Evolutionary conservation across 169 alveolate species (phyloP).

Genomic region (Plasmodium vinckei): DNA sequence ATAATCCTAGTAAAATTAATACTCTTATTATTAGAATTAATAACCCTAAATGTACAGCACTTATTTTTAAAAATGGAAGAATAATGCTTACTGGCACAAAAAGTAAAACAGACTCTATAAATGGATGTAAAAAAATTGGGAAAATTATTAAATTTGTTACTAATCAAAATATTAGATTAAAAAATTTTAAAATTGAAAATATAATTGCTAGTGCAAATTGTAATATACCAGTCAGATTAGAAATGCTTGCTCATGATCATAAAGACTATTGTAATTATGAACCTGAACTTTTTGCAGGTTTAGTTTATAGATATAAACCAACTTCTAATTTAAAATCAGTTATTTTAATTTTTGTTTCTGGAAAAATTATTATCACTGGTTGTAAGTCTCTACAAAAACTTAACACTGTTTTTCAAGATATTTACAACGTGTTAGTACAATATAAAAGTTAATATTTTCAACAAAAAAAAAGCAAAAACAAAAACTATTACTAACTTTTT

Average conservation of each 20-base stretch:
- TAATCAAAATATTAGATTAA: slow-evolving; percentile 87
- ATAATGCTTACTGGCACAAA: slow-evolving; percentile 98
- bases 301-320: slow-evolving; percentile 82
- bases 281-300: slow-evolving; percentile 99
- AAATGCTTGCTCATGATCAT: slow-evolving; percentile 94
- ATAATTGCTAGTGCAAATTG: slow-evolving; percentile 98
- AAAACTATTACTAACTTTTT: no score
- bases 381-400: slow-evolving; percentile 95
- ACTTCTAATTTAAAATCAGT: slow-evolving; percentile 92
- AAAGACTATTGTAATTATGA: slow-evolving; percentile 94
- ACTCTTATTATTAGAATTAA: slow-evolving; percentile 97
- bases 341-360: slow-evolving; percentile 97
- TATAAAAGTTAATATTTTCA: slow-evolving; percentile 84
- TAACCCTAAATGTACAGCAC: slow-evolving; percentile 97
- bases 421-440: slow-evolving; percentile 91
- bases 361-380: slow-evolving; percentile 99
- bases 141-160: slow-evolving; percentile 94
- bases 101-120: slow-evolving; percentile 91
- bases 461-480: neutral
- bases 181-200: slow-evolving; percentile 96
- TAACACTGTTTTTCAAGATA: slow-evolving; percentile 90
- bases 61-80: slow-evolving; percentile 96
- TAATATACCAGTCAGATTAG: slow-evolving; percentile 97
- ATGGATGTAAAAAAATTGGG: slow-evolving; percentile 96
- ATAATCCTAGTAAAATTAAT: slow-evolving; percentile 96